Conservation (phyloP, 139 green algal genomes). For the Coelastrella sp. region DNA sequence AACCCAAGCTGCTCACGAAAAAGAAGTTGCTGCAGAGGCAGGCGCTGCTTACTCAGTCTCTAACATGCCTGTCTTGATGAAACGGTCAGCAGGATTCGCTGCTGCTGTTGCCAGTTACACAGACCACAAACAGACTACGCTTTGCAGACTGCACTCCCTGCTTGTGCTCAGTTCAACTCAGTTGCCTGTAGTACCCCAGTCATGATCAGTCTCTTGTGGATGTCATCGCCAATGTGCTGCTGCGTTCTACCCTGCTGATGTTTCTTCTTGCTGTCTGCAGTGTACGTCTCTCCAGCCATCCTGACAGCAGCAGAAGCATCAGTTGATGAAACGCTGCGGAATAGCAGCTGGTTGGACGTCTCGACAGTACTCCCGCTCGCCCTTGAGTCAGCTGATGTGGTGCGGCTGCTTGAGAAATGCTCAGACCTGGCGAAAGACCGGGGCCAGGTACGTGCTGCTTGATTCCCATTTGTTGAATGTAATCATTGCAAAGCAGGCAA, state of each 20-base stretch:
- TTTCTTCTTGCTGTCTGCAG: not conserved
- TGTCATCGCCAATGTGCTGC: not conserved
- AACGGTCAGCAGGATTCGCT: not conserved
- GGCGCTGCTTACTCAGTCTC: too few relatives aligned
- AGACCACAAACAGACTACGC: too few relatives aligned
- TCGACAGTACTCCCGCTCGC: constrained; percentile 59
- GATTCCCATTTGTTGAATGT: not conserved
- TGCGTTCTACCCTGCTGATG: not conserved
- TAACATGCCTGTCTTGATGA: not conserved
- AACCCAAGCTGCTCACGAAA: too few relatives aligned
- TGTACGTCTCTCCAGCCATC: constrained; percentile 71
- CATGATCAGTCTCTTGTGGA: not conserved
- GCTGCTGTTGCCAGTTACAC: not conserved
- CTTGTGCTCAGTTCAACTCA: too few relatives aligned
- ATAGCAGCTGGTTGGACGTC: constrained; percentile 63
- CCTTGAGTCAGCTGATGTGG: constrained; percentile 59
- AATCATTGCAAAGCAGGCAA: too few relatives aligned
- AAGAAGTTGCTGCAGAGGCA: too few relatives aligned
- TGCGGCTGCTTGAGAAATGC: constrained; percentile 54
- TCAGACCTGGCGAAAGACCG: constrained; percentile 1
- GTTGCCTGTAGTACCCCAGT: too few relatives aligned
- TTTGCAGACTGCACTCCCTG: too few relatives aligned
- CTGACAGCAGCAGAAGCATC: constrained; percentile 70
- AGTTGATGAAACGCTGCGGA: constrained; percentile 66
- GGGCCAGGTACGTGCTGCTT: constrained; percentile 5